Evolutionary conservation across 768 basidiomycete species (phyloP), one percentile per base, ranked within the genome.

Genomic region (Termitomyces sp.): DNA sequence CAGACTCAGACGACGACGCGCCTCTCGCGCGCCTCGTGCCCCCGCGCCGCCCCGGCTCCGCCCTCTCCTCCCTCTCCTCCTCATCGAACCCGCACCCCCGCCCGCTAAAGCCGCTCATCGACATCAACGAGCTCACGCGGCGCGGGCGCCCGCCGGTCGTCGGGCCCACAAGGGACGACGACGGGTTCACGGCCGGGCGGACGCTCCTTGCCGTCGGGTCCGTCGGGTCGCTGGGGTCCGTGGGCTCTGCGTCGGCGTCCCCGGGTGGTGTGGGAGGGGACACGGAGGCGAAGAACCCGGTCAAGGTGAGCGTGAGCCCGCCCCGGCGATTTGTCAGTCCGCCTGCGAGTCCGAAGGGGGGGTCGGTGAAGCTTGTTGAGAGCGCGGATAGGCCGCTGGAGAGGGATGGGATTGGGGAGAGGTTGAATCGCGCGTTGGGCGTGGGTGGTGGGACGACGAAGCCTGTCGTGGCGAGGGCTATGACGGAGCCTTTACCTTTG

Each of bases 21-120:
- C 90, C 89, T 13, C 76, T 92, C 36, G 84, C 86, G 0, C 76
- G 73, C 1, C 74, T 90, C 36, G 71, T 88, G 7, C 75, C 76
- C 0, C 88, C 89, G 12, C 79, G 75, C 48, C 78, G 90, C 36
- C 88, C 89, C 16, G 87, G 86, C 18, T 88, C 85, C 61, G 77
- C 86, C 18, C 68, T 78, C 58, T 81, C 80, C 7, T 71, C 72
- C 7, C 69, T 69, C 55, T 75, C 75, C 32, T 71, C 71, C 7
- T 64, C 58, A 24, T 57, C 61, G 16, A 32, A 27, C 46, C 12
- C 41, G 12, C 59, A 24, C 22, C 46, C 50, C n/a, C n/a, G n/a
- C n/a, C n/a, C n/a, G n/a, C n/a, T n/a, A n/a, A 81, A 81, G 56
- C 81, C 81, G 5, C 71, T 83, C 10, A 81, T 83, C 46, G 79